Percentiles rank a stretch among this genome's conserved stretches.
phyloP scores from a whole-genome alignment of 2,329 filamentous ascomycete genomes.

The Apiospora malaysiana region DNA sequence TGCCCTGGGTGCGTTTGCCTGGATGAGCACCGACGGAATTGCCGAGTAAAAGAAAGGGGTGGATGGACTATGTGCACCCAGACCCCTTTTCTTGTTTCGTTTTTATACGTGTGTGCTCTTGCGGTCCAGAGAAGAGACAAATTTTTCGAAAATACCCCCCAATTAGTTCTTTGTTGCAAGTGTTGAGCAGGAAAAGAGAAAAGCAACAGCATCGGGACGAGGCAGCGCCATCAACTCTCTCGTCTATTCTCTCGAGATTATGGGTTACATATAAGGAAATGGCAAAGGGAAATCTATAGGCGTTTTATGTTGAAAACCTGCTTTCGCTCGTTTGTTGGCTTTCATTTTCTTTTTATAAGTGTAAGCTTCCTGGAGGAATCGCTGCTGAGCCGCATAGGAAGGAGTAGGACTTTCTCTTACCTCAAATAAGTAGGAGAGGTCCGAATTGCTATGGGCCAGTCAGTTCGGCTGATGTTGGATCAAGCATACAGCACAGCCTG shows the following conservation, averaged over 20 bases:
- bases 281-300: background rate
- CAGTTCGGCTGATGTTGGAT: background rate
- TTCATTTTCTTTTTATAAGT: background rate
- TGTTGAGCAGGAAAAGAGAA: background rate
- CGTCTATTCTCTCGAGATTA: background rate
- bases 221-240: background rate
- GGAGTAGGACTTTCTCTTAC: background rate
- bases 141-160: background rate
- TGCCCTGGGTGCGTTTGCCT: slow-evolving; percentile 51
- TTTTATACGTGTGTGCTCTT: background rate
- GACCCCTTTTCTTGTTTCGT: background rate
- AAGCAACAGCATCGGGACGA: background rate
- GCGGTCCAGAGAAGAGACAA: background rate
- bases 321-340: background rate
- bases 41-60: background rate
- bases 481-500: background rate
- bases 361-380: background rate
- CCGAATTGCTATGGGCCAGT: background rate
- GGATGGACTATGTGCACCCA: background rate
- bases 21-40: slow-evolving; percentile 50
- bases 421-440: background rate
- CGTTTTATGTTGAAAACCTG: slow-evolving; percentile 4
- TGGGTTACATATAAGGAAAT: slow-evolving; percentile 1
- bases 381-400: background rate
- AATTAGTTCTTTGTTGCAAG: background rate